Base-by-base conservation (phyloP, 1,284 basidiomycete species). In the Cutaneotrichosporon sp. region DNA sequence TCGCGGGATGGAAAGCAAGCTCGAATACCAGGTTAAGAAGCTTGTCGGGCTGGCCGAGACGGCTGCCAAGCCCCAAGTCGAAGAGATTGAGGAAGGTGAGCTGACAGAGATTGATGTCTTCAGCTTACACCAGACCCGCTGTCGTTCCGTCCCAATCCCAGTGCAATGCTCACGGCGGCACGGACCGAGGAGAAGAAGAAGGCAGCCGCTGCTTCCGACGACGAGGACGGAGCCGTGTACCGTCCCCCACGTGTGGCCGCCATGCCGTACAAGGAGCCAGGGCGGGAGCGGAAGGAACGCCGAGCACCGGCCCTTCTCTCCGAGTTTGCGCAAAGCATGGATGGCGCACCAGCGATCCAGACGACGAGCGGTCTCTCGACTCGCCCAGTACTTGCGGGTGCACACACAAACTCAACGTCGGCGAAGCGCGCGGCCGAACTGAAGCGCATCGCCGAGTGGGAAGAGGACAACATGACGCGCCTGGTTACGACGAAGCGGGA, bases 1-100 rank as follows among this genome's bases (percentile, higher is more conserved):
- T 24, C 66, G 73, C 25, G 75, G 76, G 0, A 63, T 98, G 33
- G 93, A 98, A 74, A 80, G 79, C 50, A 85, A 88, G 65, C 86
- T 97, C 80, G 85, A 83, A 55, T 96, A 97, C 71, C 93, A 97
- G 72, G 89, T 97, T 65, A 92, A 97, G 65, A 97, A 97, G 71
- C 82, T 96, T 19, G 81, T 92, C 27, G 81, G 83, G 51, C 75
- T 88, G 5, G 86, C 88, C 0, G 75, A 78, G 49, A 83, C 85
- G 49, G 80, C 82, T 29, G 74, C 70, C 7, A 72, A 70, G 33
- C 63, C 66, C 24, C 54, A 61, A 37, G 71, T 79, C 38, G 79
- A 82, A 24, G 75, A 77, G 49, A 76, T 81, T 17, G 75, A 81
- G 11, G 84, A 90, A 62, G 89, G 88, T 88, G 64, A 56, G 57